Evolutionary conservation across 257 asterid genomes (phyloP).

Genomic region (Solanum neorickii): DNA sequence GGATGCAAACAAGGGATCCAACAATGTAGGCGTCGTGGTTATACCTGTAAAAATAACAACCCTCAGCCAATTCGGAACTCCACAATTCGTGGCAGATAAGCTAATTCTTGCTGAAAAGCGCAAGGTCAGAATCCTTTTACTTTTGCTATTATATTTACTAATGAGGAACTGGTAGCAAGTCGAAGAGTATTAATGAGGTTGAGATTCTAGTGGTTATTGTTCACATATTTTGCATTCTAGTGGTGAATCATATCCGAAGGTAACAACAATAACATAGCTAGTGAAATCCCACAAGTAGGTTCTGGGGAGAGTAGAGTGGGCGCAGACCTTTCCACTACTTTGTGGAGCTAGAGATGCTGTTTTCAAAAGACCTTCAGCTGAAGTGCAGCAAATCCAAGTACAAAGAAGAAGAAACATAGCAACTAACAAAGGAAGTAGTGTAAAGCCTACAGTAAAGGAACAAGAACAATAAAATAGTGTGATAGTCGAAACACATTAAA

Average conservation of each 20-base stretch:
- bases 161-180: neutral
- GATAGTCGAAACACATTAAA: neutral
- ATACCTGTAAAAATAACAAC: slow-evolving; percentile 61
- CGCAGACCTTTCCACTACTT: neutral
- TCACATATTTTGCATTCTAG: neutral
- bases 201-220: neutral
- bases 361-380: fast-evolving
- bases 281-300: neutral
- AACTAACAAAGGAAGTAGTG: neutral
- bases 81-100: slow-evolving; percentile 81
- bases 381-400: neutral
- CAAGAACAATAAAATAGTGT: neutral
- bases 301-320: neutral
- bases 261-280: neutral
- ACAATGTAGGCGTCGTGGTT: slow-evolving; percentile 80
- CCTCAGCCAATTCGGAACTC: slow-evolving; percentile 71
- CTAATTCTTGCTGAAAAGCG: slow-evolving; percentile 81
- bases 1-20: slow-evolving; percentile 51
- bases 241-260: neutral
- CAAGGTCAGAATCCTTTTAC: slow-evolving; percentile 32
- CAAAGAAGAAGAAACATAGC: neutral
- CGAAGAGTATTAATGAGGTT: neutral
- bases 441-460: neutral
- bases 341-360: neutral
- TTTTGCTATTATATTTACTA: neutral